Evolutionary conservation across 2,329 filamentous ascomycete genomes (phyloP).

Genomic region (Penicillium griseofulvum): DNA sequence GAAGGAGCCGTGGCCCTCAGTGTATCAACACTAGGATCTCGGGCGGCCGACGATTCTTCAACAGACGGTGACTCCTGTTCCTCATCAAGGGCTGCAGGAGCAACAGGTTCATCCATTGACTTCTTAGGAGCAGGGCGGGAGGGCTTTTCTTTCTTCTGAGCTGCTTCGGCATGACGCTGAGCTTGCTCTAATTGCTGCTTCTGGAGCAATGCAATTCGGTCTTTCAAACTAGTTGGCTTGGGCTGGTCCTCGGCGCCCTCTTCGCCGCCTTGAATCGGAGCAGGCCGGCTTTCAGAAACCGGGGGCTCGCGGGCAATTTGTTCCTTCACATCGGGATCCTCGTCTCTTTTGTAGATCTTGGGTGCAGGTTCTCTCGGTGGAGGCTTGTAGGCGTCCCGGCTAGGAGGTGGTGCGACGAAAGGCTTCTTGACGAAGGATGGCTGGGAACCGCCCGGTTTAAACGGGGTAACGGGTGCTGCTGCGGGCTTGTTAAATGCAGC

Average conservation of each 20-base stretch:
- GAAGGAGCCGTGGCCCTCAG: slow-evolving; percentile 34
- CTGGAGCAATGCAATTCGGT: slow-evolving; percentile 89
- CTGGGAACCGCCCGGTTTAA: slow-evolving; percentile 68
- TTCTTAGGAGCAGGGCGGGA: slow-evolving; percentile 72
- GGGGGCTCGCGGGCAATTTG: slow-evolving; percentile 34
- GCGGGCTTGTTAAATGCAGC: slow-evolving; percentile 93
- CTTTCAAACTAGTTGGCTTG: slow-evolving; percentile 90
- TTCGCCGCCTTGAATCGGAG: slow-evolving; percentile 47
- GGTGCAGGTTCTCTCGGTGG: slow-evolving; percentile 67
- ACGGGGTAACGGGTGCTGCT: slow-evolving; percentile 82
- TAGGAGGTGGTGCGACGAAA: slow-evolving; percentile 92
- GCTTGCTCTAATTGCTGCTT: slow-evolving; percentile 92
- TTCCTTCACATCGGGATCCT: slow-evolving; percentile 62
- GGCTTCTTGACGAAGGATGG: slow-evolving; percentile 89
- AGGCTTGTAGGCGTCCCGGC: slow-evolving; percentile 85
- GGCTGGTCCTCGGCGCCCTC: slow-evolving; percentile 71
- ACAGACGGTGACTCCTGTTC: slow-evolving; percentile 29
- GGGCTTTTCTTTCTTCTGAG: slow-evolving; percentile 81
- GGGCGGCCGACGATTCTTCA: slow-evolving; percentile 33
- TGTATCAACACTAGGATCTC: slow-evolving; percentile 38
- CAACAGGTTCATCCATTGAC: slow-evolving; percentile 45
- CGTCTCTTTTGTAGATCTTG: slow-evolving; percentile 80
- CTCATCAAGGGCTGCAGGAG: slow-evolving; percentile 28
- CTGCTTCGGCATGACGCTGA: slow-evolving; percentile 72
- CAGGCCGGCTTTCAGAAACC: slow-evolving; percentile 32